Percentiles rank a stretch among this genome's conserved stretches.
phyloP scores from a whole-genome alignment of 352 stramenopile species.

The Ochromonadaceae sp. region DNA sequence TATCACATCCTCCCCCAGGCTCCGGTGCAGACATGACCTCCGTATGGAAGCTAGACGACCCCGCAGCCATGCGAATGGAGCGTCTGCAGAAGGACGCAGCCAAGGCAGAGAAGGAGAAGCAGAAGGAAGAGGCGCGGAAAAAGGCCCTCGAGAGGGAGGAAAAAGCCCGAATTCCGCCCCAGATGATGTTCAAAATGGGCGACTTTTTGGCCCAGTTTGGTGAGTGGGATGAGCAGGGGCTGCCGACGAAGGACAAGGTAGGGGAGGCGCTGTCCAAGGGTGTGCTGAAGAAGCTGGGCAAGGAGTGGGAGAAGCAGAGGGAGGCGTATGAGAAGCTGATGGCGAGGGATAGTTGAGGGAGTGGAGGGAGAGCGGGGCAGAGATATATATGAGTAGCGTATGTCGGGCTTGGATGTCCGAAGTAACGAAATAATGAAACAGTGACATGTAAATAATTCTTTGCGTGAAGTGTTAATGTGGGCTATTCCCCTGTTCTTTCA shows the following conservation, averaged over 20 bases:
- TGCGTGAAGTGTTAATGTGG: too few relatives aligned
- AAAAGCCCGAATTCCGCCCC: constrained; percentile 67
- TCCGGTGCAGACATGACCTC: too few relatives aligned
- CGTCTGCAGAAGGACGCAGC: constrained; percentile 28
- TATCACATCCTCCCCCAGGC: too few relatives aligned
- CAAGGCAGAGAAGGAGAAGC: constrained; percentile 39
- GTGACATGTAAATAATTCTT: too few relatives aligned
- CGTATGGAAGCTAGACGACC: constrained; percentile 77
- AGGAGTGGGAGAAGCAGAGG: constrained; percentile 89
- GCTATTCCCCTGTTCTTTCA: too few relatives aligned
- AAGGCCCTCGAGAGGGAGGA: constrained; percentile 48
- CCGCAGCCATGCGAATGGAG: constrained; percentile 37
- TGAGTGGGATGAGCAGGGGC: constrained; percentile 75
- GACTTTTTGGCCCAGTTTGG: constrained; percentile 62
- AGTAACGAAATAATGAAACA: too few relatives aligned
- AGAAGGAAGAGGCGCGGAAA: constrained; percentile 26
- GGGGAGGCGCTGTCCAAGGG: constrained; percentile 85
- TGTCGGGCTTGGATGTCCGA: too few relatives aligned
- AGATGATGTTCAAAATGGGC: constrained; percentile 65
- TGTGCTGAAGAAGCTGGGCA: constrained; percentile 87
- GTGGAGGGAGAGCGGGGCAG: too few relatives aligned
- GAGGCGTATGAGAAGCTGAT: constrained; percentile 65
- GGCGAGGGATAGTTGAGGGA: too few relatives aligned
- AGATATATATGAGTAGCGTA: too few relatives aligned
- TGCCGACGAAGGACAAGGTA: constrained; percentile 79